Evolutionary conservation across 345 rosid species (phyloP).

Genomic region (Murraya paniculata): DNA sequence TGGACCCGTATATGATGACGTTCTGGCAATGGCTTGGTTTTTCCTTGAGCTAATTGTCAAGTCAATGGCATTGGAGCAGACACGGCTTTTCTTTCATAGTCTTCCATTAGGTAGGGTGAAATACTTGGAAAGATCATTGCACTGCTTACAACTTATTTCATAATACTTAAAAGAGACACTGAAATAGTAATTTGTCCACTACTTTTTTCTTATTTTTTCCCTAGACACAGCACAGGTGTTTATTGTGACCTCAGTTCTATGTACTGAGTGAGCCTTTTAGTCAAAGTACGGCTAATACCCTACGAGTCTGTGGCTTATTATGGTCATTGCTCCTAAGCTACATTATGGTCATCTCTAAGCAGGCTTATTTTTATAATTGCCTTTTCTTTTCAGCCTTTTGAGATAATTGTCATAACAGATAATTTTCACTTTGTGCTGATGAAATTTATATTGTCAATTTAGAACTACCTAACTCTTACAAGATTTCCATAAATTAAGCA

Average conservation of each 20-base stretch:
- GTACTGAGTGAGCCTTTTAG: background rate
- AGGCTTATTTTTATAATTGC: too few species aligned
- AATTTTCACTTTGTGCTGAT: background rate
- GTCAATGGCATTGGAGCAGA: conserved; percentile 98
- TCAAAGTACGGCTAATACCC: background rate
- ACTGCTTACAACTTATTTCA: background rate
- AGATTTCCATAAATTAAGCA: background rate
- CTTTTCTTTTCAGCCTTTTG: background rate
- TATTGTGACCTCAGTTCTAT: background rate
- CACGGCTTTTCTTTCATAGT: conserved; percentile 79
- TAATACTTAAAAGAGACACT: background rate
- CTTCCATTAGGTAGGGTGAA: conserved; percentile 73
- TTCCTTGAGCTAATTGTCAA: conserved; percentile 96
- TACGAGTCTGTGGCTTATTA: background rate
- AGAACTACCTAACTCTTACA: background rate
- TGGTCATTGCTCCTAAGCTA: background rate
- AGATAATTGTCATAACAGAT: background rate
- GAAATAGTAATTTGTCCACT: background rate
- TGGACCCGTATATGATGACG: conserved; percentile 99
- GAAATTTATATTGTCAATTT: background rate
- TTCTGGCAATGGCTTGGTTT: conserved; percentile 99
- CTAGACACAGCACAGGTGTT: background rate
- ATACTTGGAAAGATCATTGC: conserved; percentile 1
- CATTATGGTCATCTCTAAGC: background rate
- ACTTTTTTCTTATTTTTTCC: background rate